These are phyloP conservation scores for Rhizopogon roseolus DNA, from an alignment of 768 basidiomycete genomes.

Conservation along the genomic window DNA sequence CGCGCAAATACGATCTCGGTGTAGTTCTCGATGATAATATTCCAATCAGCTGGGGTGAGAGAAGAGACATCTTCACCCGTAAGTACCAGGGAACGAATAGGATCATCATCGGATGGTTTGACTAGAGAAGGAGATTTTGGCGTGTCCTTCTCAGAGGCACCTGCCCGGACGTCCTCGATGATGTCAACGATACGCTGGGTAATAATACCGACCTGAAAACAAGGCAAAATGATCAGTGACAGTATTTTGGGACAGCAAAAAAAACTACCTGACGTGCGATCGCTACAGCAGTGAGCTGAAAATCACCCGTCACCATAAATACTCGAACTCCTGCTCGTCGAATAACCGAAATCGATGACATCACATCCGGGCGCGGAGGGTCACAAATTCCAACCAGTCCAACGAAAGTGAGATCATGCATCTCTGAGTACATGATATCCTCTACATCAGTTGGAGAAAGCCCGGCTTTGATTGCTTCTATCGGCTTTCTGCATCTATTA, in stretches of 20 bases:
- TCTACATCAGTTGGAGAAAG: slow-evolving; percentile 7
- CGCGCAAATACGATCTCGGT: slow-evolving; percentile 48
- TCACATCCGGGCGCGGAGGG: slow-evolving; percentile 43
- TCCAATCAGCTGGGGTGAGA: slow-evolving; percentile 35
- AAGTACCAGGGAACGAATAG: slow-evolving; percentile 34
- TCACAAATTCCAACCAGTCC: slow-evolving; percentile 48
- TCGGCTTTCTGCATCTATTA: slow-evolving; percentile 1
- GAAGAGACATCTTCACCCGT: slow-evolving; percentile 40
- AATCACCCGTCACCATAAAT: slow-evolving; percentile 48
- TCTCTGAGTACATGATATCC: slow-evolving; percentile 32
- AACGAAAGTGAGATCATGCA: slow-evolving; percentile 32
- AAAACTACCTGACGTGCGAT: slow-evolving; percentile 36
- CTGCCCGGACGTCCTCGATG: slow-evolving; percentile 21
- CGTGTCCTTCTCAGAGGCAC: slow-evolving; percentile 10
- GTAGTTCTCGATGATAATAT: slow-evolving; percentile 32
- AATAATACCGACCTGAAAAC: slow-evolving; percentile 35
- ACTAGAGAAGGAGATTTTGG: slow-evolving; percentile 13
- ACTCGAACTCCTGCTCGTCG: slow-evolving; percentile 43
- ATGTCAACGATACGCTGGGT: slow-evolving; percentile 33
- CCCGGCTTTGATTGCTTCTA: slow-evolving; percentile 4
- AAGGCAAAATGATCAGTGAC: too few relatives aligned
- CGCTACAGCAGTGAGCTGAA: slow-evolving; percentile 40
- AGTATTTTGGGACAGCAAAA: background rate
- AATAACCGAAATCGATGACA: slow-evolving; percentile 38
- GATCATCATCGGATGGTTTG: slow-evolving; percentile 33